These are phyloP conservation scores for Psidium friedrichsthalianum DNA, from an alignment of 345 rosid species.

Conservation along the genomic window DNA sequence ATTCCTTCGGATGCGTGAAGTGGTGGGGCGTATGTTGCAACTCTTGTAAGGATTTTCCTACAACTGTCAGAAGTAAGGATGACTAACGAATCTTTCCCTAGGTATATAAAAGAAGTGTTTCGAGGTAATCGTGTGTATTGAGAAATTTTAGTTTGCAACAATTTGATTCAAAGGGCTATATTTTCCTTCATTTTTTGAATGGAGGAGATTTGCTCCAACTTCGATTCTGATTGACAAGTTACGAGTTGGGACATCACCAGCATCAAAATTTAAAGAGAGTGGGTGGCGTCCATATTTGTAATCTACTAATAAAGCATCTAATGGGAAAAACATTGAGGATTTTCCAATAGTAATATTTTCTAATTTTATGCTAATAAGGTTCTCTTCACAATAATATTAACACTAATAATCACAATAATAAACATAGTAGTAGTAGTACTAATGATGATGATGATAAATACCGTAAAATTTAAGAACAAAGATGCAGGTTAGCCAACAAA, in stretches of 20 bases:
- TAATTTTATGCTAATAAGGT: neutral
- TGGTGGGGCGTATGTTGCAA: too few relatives aligned
- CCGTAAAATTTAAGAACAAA: neutral
- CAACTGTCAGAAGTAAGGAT: neutral
- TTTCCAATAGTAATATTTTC: neutral
- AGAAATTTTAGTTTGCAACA: neutral
- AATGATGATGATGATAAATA: neutral
- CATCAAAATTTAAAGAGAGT: neutral
- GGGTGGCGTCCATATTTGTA: too few relatives aligned
- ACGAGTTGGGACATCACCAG: neutral
- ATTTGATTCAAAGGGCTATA: neutral
- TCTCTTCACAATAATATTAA: neutral
- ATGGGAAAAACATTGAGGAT: neutral
- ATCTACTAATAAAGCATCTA: neutral
- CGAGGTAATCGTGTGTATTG: neutral
- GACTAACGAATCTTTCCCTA: neutral
- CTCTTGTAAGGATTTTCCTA: too few relatives aligned
- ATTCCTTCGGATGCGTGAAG: neutral
- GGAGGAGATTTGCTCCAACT: neutral
- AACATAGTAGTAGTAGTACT: neutral
- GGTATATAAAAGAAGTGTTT: too few relatives aligned
- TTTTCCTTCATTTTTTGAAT: neutral
- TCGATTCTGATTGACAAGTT: neutral
- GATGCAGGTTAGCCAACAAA: neutral
- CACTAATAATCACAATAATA: neutral